Evolutionary conservation across 345 rosid species (phyloP).

Genomic region (Odontarrhena argentea): DNA sequence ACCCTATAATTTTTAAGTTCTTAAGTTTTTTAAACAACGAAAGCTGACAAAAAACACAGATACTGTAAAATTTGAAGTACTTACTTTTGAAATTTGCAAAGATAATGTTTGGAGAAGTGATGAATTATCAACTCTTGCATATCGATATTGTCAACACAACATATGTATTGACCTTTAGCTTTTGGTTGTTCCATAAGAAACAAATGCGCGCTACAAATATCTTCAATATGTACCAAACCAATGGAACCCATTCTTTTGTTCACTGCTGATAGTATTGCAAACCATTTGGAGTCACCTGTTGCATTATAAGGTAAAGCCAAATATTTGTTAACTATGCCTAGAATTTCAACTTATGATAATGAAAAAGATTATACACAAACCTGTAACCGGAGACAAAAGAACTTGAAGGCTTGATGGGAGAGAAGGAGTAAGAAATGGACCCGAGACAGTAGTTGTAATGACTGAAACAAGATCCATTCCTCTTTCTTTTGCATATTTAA

Average conservation of each 20-base stretch:
- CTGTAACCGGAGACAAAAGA: slow-evolving; percentile 75
- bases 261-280: slow-evolving; percentile 65
- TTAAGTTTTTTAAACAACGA: neutral
- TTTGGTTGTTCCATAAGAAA: slow-evolving; percentile 65
- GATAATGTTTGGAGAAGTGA: slow-evolving; percentile 43
- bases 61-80: slow-evolving; percentile 1
- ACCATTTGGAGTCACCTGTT: slow-evolving; percentile 59
- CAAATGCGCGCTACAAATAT: slow-evolving; percentile 70
- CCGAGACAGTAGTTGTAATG: slow-evolving; percentile 71
- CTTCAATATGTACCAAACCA: slow-evolving; percentile 76
- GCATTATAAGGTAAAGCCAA: neutral
- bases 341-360: neutral
- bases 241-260: slow-evolving; percentile 75
- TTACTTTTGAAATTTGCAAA: slow-evolving; percentile 45
- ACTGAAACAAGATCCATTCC: slow-evolving; percentile 70
- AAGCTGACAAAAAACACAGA: neutral
- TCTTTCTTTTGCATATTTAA: slow-evolving; percentile 57
- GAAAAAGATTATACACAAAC: slow-evolving; percentile 25
- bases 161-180: slow-evolving; percentile 68
- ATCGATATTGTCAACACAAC: slow-evolving; percentile 52
- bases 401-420: slow-evolving; percentile 79
- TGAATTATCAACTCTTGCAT: slow-evolving; percentile 47
- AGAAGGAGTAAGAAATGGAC: slow-evolving; percentile 62
- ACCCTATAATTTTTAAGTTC: slow-evolving; percentile 40
- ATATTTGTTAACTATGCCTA: neutral